A percentile compares a stretch with the other conserved stretches of the same genome.
Conservation (phyloP, 192 early-diverging fungal genomes). For the Entomortierella lignicola region DNA sequence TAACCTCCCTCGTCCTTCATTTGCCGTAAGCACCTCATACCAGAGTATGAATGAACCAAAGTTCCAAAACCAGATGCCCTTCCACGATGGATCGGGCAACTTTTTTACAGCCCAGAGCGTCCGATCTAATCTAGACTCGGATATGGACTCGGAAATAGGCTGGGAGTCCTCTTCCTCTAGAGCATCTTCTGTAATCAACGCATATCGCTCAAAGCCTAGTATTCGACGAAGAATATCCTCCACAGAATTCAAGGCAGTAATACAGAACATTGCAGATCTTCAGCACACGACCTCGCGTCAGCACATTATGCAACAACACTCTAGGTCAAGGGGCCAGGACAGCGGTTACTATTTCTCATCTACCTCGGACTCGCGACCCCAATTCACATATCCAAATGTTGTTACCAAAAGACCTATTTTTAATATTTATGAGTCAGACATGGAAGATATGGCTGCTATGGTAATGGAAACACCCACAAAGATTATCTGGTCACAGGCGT, state of each 20-base stretch:
- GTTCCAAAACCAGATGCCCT: constrained; percentile 48
- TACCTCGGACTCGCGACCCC: constrained; percentile 1
- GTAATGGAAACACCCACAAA: constrained; percentile 9
- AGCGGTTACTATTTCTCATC: neutral
- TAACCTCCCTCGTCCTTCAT: constrained; percentile 34
- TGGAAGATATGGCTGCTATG: constrained; percentile 46
- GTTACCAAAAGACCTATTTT: constrained; percentile 34
- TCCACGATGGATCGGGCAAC: constrained; percentile 49
- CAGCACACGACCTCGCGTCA: constrained; percentile 14
- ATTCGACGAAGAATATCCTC: constrained; percentile 28
- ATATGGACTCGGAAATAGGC: constrained; percentile 16
- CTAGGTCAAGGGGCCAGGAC: constrained; percentile 12
- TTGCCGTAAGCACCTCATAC: constrained; percentile 12
- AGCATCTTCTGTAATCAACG: constrained; percentile 17
- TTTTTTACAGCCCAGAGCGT: constrained; percentile 8
- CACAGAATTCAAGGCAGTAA: constrained; percentile 33
- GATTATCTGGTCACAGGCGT: constrained; percentile 29
- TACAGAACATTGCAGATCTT: constrained; percentile 40
- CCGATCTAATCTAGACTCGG: constrained; percentile 11
- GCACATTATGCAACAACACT: neutral
- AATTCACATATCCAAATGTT: constrained; percentile 20
- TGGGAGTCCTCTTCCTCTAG: constrained; percentile 30
- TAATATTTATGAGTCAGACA: constrained; percentile 47
- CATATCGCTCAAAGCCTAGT: neutral
- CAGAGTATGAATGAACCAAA: neutral